Base-by-base conservation (phyloP, 176 grass and related monocot species). In the Raddia distichophylla region DNA sequence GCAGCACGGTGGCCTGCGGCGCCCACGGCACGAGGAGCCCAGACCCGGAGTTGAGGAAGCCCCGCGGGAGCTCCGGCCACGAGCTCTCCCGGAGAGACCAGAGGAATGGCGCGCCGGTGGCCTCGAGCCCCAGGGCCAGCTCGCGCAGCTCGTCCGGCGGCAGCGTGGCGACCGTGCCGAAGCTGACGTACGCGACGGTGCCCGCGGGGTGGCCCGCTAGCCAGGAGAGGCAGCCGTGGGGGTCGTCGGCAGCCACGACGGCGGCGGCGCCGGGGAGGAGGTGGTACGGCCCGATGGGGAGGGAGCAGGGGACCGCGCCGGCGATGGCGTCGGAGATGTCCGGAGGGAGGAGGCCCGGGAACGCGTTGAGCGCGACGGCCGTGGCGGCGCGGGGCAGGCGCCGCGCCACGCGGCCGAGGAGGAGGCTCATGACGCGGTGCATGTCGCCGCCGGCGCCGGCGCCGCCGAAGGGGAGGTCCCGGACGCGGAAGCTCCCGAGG, bases 1-100 rank as follows among this genome's bases (percentile, higher is more conserved):
- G 79, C 71, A 94, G 89, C 76, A 91, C 92, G 37, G 12, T 67
- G 76, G 67, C 68, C 92, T 94, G 89, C 75, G 92, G 92, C 14
- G 92, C 89, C 92, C 92, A 91, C 0, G 80, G 81, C 46, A 94
- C 92, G 53, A 89, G 89, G 12, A 91, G 61, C 12, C 83, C 86
- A 62, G 37, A 40, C 37, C 17, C 14, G 86, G 83, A 76, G 48
- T 82, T 76, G 0, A 79, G 61, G 86, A 94, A 94, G 8, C 92
- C 89, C 7, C 48, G 6, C 17, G 92, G 86, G 7, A 94, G 92
- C 33, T 75, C 83, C 72, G 78, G 67, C 80, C 74, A 80, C 3
- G 72, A 71, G 6, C 70, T 72, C 71, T 91, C 89, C 13, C 74
- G 73, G 19, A 94, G 84, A 5, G 92, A 89, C 92, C 89, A 94